These are phyloP conservation scores for Epichloe elymi DNA, from an alignment of 2,329 filamentous ascomycete species.

Conservation along the genomic window DNA sequence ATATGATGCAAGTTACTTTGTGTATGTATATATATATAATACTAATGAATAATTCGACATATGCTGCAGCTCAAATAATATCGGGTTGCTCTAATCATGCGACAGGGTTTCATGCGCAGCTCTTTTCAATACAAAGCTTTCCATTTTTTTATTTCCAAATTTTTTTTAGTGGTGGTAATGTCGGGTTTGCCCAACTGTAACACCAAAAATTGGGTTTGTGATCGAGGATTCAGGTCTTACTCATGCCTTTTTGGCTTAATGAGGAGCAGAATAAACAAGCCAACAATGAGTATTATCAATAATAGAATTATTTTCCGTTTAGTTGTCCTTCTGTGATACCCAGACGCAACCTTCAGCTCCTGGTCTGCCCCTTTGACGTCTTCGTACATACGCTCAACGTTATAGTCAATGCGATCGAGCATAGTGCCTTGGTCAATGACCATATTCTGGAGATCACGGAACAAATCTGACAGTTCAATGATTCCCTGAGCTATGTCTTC, in stretches of 20 bases:
- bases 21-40: too few relatives aligned
- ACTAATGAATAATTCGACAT: too few relatives aligned
- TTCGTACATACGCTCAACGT: slow-evolving; percentile 87
- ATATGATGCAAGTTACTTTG: too few relatives aligned
- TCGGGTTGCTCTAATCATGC: too few relatives aligned
- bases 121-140: too few relatives aligned
- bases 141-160: too few relatives aligned
- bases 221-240: slow-evolving; percentile 4
- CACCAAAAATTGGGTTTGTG: neutral
- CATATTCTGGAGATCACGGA: slow-evolving; percentile 92
- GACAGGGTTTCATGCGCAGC: too few relatives aligned
- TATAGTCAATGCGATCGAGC: slow-evolving; percentile 93
- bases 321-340: slow-evolving; percentile 76
- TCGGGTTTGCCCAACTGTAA: neutral
- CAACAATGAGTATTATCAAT: slow-evolving; percentile 71
- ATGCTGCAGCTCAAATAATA: too few relatives aligned
- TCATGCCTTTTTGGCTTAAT: slow-evolving; percentile 59
- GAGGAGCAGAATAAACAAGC: slow-evolving; percentile 71
- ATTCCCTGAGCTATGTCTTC: slow-evolving; percentile 97
- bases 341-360: slow-evolving; percentile 76
- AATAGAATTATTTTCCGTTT: slow-evolving; percentile 90
- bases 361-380: slow-evolving; percentile 90
- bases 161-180: neutral
- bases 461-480: slow-evolving; percentile 91
- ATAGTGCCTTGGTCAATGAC: slow-evolving; percentile 86